phyloP scores from a whole-genome alignment of 2,329 filamentous ascomycete species.

The Exophiala xenobiotica region DNA sequence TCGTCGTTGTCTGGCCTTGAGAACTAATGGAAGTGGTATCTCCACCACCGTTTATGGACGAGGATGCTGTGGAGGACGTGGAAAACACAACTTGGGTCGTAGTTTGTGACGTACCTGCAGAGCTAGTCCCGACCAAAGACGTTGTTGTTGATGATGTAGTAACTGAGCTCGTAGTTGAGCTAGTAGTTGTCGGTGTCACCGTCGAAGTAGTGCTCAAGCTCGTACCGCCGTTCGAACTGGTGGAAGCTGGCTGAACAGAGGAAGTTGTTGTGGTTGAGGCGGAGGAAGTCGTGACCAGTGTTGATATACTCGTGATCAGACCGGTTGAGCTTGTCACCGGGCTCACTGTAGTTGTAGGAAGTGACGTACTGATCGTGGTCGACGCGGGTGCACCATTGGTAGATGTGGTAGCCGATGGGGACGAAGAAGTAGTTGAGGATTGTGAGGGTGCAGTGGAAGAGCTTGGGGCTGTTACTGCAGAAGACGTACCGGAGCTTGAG shows the following conservation, averaged over 20 bases:
- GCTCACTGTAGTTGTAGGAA: neutral
- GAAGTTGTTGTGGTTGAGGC: constrained; percentile 1
- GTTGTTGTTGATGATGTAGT: neutral
- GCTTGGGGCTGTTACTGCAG: constrained; percentile 6
- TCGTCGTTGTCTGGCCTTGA: neutral
- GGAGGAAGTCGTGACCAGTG: no score
- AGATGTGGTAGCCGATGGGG: neutral
- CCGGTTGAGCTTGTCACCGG: neutral
- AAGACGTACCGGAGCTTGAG: constrained; percentile 19
- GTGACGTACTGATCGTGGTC: neutral
- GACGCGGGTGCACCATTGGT: neutral
- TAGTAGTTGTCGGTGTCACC: neutral
- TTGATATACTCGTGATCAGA: neutral
- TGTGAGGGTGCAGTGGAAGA: constrained; percentile 5
- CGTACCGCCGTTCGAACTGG: no score
- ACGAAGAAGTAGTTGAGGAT: constrained; percentile 4
- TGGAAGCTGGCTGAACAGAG: no score
- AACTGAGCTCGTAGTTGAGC: neutral
- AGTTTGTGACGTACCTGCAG: no score
- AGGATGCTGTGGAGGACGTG: no score
- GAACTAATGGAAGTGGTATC: no score
- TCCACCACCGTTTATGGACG: no score
- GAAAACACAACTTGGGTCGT: no score
- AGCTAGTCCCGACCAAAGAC: neutral
- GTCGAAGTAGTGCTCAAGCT: neutral